These are phyloP conservation scores for Wickerhamiella kazuoi DNA, from an alignment of 805 yeast genomes.

Conservation along the genomic window DNA sequence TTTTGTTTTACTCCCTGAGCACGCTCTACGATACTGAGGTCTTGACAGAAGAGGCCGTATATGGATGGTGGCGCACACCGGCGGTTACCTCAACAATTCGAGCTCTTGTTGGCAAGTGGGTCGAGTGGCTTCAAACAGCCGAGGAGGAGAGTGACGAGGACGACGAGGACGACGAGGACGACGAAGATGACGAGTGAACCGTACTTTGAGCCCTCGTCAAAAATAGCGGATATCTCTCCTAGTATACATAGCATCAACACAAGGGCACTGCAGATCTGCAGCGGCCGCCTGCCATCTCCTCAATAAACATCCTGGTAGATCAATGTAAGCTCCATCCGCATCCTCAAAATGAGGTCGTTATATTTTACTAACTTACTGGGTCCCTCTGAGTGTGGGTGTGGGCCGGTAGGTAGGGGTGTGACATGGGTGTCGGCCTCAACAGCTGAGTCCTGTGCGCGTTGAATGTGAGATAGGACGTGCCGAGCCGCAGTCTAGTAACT, in stretches of 20 bases:
- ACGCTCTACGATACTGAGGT: conserved; percentile 68
- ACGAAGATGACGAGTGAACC: background rate
- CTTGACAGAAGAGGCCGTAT: conserved; percentile 61
- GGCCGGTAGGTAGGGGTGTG: too few relatives aligned
- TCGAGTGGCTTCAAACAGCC: conserved; percentile 77
- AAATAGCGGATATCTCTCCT: too few relatives aligned
- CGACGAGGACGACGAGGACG: background rate
- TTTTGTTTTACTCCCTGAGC: conserved; percentile 33
- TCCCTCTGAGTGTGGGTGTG: too few relatives aligned
- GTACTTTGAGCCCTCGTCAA: background rate
- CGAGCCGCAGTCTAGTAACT: too few relatives aligned
- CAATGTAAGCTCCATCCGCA: too few relatives aligned
- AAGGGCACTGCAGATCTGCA: background rate
- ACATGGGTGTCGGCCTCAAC: too few relatives aligned
- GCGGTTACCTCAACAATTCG: conserved; percentile 33
- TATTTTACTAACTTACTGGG: too few relatives aligned
- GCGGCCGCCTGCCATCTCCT: background rate
- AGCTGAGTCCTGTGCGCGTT: too few relatives aligned
- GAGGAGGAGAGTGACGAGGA: conserved; percentile 37
- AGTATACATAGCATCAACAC: background rate
- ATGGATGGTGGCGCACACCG: conserved; percentile 60
- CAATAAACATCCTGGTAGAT: too few relatives aligned
- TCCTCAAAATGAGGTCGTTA: too few relatives aligned
- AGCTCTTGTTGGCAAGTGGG: conserved; percentile 48
- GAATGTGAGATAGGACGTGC: too few relatives aligned